These are phyloP conservation scores for Breviolum minutum DNA, from an alignment of 73 alveolate genomes.

Conservation along the genomic window DNA sequence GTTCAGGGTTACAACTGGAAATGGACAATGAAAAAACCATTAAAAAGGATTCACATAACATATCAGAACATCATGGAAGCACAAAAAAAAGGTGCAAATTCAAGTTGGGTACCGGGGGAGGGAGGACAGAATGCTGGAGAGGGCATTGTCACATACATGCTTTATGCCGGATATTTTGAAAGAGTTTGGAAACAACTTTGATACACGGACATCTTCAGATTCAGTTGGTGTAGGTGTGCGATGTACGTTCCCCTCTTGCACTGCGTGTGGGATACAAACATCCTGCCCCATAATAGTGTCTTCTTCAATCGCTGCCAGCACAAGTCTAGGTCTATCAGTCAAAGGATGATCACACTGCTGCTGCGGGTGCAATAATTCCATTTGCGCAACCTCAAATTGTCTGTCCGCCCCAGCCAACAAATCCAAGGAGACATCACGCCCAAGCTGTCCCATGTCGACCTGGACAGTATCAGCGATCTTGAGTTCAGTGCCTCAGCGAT, in stretches of 20 bases:
- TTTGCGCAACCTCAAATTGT: neutral
- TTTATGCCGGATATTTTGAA: neutral
- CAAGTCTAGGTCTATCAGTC: too few species aligned
- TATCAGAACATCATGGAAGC: too few species aligned
- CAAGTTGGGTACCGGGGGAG: neutral
- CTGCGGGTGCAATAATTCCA: neutral
- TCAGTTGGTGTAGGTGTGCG: neutral
- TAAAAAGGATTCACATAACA: too few species aligned
- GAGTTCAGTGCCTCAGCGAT: neutral
- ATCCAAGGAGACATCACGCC: neutral
- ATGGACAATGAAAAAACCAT: too few species aligned
- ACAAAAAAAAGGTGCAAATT: too few species aligned
- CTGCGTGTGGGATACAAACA: neutral
- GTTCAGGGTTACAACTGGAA: too few species aligned
- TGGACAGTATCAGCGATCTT: neutral
- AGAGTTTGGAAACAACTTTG: neutral
- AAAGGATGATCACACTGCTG: too few species aligned
- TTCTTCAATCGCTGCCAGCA: too few species aligned
- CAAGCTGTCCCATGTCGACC: neutral
- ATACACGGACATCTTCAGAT: neutral
- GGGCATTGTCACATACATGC: neutral
- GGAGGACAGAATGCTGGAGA: neutral
- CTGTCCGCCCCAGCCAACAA: neutral
- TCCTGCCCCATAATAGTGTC: neutral
- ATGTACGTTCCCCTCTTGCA: neutral